phyloP scores from a whole-genome alignment of 106 monocot species.

The Platanthera zijinensis region DNA sequence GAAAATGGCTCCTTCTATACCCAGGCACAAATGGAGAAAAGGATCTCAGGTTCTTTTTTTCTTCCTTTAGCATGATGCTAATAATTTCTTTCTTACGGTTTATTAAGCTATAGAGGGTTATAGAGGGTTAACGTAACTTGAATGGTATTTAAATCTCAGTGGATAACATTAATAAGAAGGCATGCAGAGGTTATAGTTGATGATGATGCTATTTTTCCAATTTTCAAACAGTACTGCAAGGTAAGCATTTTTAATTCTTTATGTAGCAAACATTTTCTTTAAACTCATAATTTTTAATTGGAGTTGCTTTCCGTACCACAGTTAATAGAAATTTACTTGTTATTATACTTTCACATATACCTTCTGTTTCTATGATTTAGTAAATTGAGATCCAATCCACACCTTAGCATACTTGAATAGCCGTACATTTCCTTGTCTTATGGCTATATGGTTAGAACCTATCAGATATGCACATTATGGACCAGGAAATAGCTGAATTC shows the following conservation, averaged over 20 bases:
- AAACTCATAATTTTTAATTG: not conserved
- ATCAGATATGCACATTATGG: too few relatives aligned
- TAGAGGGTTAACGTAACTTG: not conserved
- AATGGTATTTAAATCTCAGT: constrained; percentile 48
- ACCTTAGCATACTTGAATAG: not conserved
- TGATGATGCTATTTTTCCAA: constrained; percentile 53
- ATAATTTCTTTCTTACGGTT: not conserved
- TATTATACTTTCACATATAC: not conserved
- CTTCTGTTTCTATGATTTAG: not conserved
- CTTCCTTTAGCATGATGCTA: not conserved
- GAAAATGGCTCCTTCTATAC: constrained; percentile 76
- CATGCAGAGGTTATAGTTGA: constrained; percentile 57
- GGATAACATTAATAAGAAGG: constrained; percentile 71
- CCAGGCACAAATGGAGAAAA: constrained; percentile 88
- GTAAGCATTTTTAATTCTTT: constrained; percentile 22
- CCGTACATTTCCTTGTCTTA: not conserved
- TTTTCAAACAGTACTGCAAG: constrained; percentile 88
- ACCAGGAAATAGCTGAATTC: too few relatives aligned
- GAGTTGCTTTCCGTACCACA: not conserved
- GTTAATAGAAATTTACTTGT: not conserved
- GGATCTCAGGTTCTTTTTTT: constrained; percentile 75
- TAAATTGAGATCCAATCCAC: not conserved
- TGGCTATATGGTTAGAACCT: too few relatives aligned
- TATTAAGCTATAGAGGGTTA: not conserved
- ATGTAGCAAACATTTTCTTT: not conserved